These are phyloP conservation scores for Thermoascus crustaceus DNA, from an alignment of 2,329 filamentous ascomycete species.

Conservation along the genomic window DNA sequence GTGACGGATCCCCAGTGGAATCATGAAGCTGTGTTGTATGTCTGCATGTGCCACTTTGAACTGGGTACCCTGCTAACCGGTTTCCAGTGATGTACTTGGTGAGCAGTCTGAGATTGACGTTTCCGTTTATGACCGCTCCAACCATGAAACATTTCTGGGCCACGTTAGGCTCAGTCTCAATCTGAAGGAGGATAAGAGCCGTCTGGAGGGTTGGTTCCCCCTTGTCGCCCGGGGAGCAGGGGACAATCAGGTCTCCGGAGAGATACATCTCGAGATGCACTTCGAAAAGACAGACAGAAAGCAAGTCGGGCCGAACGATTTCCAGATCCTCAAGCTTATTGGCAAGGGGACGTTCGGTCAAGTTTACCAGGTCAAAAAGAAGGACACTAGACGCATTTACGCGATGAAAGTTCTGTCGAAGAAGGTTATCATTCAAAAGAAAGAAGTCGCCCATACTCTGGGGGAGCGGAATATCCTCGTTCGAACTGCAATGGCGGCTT, in stretches of 20 bases:
- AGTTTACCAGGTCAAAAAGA: conserved; percentile 96
- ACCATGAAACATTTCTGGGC: conserved; percentile 83
- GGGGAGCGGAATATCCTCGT: conserved; percentile 96
- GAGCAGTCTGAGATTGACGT: conserved; percentile 85
- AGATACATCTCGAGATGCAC: conserved; percentile 76
- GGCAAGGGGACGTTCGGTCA: conserved; percentile 98
- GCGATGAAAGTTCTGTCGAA: conserved; percentile 99
- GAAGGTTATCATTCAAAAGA: conserved; percentile 99
- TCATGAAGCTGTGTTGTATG: conserved; percentile 90
- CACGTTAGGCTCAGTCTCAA: conserved; percentile 76
- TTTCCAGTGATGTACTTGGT: conserved; percentile 76
- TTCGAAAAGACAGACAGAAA: conserved; percentile 85
- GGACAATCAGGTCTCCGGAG: conserved; percentile 67
- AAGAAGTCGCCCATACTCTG: conserved; percentile 94
- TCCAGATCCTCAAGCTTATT: conserved; percentile 90
- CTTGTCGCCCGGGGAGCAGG: conserved; percentile 73
- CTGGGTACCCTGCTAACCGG: conserved; percentile 17
- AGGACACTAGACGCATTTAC: conserved; percentile 90
- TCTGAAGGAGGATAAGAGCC: conserved; percentile 58
- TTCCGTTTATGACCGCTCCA: conserved; percentile 81
- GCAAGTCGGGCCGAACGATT: conserved; percentile 89
- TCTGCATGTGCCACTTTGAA: conserved; percentile 15
- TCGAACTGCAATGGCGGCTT: conserved; percentile 89
- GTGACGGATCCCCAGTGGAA: conserved; percentile 90
- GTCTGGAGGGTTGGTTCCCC: conserved; percentile 76